Evolutionary conservation across 2,329 filamentous ascomycete genomes (phyloP), one percentile per base, ranked within the genome.

Genomic region (Alternaria sp.): DNA sequence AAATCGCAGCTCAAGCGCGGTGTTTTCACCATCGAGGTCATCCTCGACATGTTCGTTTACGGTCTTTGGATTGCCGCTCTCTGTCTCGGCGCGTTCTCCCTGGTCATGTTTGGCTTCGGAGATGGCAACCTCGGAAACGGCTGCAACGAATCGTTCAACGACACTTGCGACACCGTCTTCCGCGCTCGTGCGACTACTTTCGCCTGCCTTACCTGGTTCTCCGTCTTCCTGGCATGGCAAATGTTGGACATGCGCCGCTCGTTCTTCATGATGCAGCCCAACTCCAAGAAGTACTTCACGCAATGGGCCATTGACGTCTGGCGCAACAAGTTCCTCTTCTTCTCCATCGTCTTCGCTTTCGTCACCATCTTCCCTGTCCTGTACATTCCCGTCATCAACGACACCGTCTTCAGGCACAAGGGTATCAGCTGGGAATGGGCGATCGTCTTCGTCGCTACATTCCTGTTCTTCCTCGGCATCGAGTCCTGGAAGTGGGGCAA

Each of bases 221-320:
- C 90, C 0, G 85, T 93, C 17, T 91, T 93, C 82, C 84, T 92
- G 9, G 91, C 91, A 1, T 93, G 91, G 91, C 90, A 93, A 76
- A 90, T 92, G 74, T 69, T 67, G 67, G 85, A 91, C 74, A 86
- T 90, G 80, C 89, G 91, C 32, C 87, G 89, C 55, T 90, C 87
- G 8, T 91, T 93, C 83, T 93, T 93, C 85, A 85, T 86, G 71
- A 91, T 92, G 88, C 87, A 91, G 72, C 88, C 90, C 0, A 82
- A 83, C 17, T 86, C 85, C 25, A 88, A 85, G 70, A 82, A 81
- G 61, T 87, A 88, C 68, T 76, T 78, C 62, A 78, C 75, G 4
- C 88, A 91, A 69, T 92, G 89, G 89, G 85, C 88, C 70, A 75
- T 83, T 67, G 89, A 91, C 69, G 84, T 92, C 58, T 91, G 89